phyloP scores from a whole-genome alignment of 306 rosid genomes.

The Geum urbanum region DNA sequence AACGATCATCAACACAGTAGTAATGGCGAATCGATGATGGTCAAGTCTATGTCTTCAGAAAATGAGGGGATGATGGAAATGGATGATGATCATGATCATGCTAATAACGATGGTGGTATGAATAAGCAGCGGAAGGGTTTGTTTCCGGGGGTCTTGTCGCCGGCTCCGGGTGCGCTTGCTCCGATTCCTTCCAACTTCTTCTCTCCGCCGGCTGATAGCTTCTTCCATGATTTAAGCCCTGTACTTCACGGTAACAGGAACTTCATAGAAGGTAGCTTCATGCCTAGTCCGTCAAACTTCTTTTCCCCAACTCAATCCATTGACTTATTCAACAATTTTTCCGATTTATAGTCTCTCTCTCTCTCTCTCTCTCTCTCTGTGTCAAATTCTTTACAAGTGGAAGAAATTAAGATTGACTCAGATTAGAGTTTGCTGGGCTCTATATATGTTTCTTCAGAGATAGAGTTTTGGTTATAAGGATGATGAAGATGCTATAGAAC shows the following conservation, averaged over 20 bases:
- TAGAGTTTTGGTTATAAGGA: background rate
- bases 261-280: slow-evolving; percentile 52
- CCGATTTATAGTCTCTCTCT: slow-evolving; percentile 18
- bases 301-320: slow-evolving; percentile 50
- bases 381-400: slow-evolving; percentile 12
- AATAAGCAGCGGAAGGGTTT: slow-evolving; percentile 11
- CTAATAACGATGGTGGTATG: background rate
- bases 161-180: slow-evolving; percentile 59
- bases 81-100: slow-evolving; percentile 9
- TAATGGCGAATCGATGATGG: slow-evolving; percentile 18
- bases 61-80: slow-evolving; percentile 27
- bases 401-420: background rate
- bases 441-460: background rate
- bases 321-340: slow-evolving; percentile 66
- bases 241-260: slow-evolving; percentile 40
- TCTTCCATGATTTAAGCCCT: slow-evolving; percentile 74
- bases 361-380: too few species aligned
- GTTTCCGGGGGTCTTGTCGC: slow-evolving; percentile 76
- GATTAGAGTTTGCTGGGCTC: background rate
- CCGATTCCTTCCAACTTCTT: slow-evolving; percentile 59
- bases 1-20: background rate
- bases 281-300: slow-evolving; percentile 65
- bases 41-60: slow-evolving; percentile 41
- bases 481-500: background rate
- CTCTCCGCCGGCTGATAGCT: slow-evolving; percentile 49